Percentiles rank a stretch among this genome's conserved stretches.
Evolutionary conservation across 805 yeast genomes (phyloP).

Genomic region (Hanseniaspora lindneri): DNA sequence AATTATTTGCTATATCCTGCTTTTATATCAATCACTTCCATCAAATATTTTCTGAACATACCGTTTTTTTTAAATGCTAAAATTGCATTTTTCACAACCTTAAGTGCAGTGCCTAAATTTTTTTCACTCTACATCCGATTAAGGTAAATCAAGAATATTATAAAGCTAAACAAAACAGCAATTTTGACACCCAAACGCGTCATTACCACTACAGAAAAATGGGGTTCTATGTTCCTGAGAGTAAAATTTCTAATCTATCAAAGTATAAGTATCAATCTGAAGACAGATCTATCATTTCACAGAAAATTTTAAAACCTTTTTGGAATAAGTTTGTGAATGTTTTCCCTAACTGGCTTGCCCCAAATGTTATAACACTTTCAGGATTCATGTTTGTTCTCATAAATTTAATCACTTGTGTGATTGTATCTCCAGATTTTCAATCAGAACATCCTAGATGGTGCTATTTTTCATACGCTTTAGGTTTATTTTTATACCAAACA

Average conservation of each 20-base stretch:
- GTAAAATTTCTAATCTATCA: conserved; percentile 41
- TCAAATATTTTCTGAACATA: too few relatives aligned
- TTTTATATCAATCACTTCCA: too few relatives aligned
- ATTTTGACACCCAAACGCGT: too few relatives aligned
- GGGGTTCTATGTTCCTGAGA: conserved; percentile 55
- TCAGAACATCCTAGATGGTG: conserved; percentile 60
- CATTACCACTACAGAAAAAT: conserved; percentile 20
- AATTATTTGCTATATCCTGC: too few relatives aligned
- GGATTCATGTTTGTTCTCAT: conserved; percentile 64
- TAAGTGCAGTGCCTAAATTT: too few relatives aligned
- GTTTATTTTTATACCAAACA: conserved; percentile 82
- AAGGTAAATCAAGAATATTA: too few relatives aligned
- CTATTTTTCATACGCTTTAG: conserved; percentile 63
- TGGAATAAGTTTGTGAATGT: conserved; percentile 62
- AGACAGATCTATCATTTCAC: conserved; percentile 69
- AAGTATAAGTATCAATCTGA: conserved; percentile 55
- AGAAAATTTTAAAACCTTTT: conserved; percentile 65
- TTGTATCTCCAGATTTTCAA: conserved; percentile 58
- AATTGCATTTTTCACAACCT: too few relatives aligned
- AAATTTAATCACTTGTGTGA: conserved; percentile 53
- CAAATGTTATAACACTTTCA: conserved; percentile 72
- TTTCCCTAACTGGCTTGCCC: conserved; percentile 84
- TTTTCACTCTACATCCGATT: too few relatives aligned
- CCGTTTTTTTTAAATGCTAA: too few relatives aligned
- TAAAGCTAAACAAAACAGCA: too few relatives aligned